These are phyloP conservation scores for Exophiala lecanii-corni DNA, from an alignment of 2,329 filamentous ascomycete species.

Conservation along the genomic window DNA sequence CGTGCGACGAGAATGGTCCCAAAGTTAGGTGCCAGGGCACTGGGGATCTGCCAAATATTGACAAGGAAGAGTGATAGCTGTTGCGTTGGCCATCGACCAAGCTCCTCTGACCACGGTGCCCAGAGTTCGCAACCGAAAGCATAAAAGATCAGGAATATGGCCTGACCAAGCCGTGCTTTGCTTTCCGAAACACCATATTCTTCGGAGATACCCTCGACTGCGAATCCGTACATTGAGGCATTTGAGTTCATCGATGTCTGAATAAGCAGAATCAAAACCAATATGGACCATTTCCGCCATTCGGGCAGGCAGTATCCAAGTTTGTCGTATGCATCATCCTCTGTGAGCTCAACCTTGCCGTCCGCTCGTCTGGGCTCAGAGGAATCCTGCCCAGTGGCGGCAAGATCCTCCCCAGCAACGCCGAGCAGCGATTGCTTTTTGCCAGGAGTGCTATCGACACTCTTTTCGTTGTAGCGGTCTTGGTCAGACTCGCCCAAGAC, in stretches of 20 bases:
- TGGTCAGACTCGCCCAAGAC: slow-evolving; percentile 1
- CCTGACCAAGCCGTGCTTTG: slow-evolving; percentile 65
- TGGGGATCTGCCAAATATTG: slow-evolving; percentile 70
- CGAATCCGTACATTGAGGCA: slow-evolving; percentile 67
- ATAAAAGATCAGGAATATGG: slow-evolving; percentile 72
- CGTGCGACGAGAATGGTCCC: slow-evolving; percentile 64
- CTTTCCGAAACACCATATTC: slow-evolving; percentile 65
- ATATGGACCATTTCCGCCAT: slow-evolving; percentile 33
- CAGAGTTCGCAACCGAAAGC: slow-evolving; percentile 82
- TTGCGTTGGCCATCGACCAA: slow-evolving; percentile 70
- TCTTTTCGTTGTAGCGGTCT: neutral
- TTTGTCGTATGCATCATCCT: slow-evolving; percentile 59
- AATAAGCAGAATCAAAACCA: slow-evolving; percentile 59
- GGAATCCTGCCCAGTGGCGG: slow-evolving; percentile 14
- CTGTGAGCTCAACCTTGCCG: slow-evolving; percentile 39
- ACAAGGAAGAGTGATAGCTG: slow-evolving; percentile 69
- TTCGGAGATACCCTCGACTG: slow-evolving; percentile 55
- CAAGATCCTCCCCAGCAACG: slow-evolving; percentile 11
- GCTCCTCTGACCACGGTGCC: slow-evolving; percentile 81
- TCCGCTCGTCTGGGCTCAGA: slow-evolving; percentile 26
- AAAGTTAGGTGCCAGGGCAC: slow-evolving; percentile 68
- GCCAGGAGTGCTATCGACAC: slow-evolving; percentile 7
- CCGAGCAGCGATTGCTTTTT: slow-evolving; percentile 15
- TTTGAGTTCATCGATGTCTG: slow-evolving; percentile 76
- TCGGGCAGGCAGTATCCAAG: slow-evolving; percentile 55